Conservation (phyloP, 306 rosid genomes). For the Vachellia pachyceras region DNA sequence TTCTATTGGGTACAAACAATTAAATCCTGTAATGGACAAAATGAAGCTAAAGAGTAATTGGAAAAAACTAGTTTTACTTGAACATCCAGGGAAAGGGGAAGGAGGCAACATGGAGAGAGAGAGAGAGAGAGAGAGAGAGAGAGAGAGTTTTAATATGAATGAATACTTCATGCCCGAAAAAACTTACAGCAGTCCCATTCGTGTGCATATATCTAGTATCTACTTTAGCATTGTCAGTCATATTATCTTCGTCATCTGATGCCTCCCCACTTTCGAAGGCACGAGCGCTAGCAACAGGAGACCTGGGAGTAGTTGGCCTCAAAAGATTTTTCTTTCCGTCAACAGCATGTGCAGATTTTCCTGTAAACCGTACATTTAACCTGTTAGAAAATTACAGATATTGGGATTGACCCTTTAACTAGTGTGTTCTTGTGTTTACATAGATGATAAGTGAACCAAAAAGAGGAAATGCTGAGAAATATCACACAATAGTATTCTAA, state of each 20-base stretch:
- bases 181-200: constrained; percentile 81
- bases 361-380: constrained; percentile 51
- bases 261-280: constrained; percentile 93
- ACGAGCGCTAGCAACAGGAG: constrained; percentile 94
- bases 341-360: constrained; percentile 58
- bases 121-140: too few relatives aligned
- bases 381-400: constrained; percentile 15
- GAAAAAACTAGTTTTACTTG: constrained; percentile 15
- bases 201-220: constrained; percentile 63
- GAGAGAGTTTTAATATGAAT: constrained; percentile 11
- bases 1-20: constrained; percentile 6
- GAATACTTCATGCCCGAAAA: constrained; percentile 26
- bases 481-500: not conserved
- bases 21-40: constrained; percentile 9
- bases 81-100: constrained; percentile 1
- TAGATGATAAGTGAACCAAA: not conserved
- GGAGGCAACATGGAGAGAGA: constrained; percentile 4
- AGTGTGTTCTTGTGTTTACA: constrained; percentile 4
- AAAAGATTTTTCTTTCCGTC: constrained; percentile 63
- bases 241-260: constrained; percentile 82
- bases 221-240: constrained; percentile 53
- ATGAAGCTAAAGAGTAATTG: not conserved
- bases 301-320: constrained; percentile 79
- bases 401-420: constrained; percentile 27
- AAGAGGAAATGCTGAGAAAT: constrained; percentile 13